Base-by-base conservation (phyloP, 768 basidiomycete species). In the Obba rivulosa region DNA sequence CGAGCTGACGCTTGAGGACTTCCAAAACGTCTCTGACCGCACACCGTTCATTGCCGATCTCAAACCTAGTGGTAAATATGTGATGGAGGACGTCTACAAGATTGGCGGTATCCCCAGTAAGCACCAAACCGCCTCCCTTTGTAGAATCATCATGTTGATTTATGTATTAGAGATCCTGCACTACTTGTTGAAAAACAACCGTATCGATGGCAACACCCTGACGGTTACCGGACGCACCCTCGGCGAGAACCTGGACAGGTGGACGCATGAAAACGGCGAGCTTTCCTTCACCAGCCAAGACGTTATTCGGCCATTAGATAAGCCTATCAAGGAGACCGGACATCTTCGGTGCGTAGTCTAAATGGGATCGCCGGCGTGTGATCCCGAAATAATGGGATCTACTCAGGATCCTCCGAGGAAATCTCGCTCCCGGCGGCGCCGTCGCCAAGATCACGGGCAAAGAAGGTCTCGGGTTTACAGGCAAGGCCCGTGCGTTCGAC, bases 381-480 rank as follows among this genome's bases (percentile, higher is more conserved):
- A 31, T 31, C 28, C n/a, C 28, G 28, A 31, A 44, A 55, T 9
- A 37, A 11, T 23, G 50, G 3, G 16, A 25, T 36, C 11, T 31
- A 36, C 34, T 45, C 63, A 93, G 92, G 52, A 93, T 97, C 57
- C 73, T 97, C 50, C 85, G 81, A 55, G 93, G 93, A 39, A 93
- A 94, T 66, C 79, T 97, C 22, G 93, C 93, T 1, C 92, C 93
- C 13, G 91, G 91, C 21, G 93, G 94, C 39, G 90, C 92, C n/a
- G 92, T 97, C 22, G 87, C 91, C 31, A 97, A 97, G 70, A 92
- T 96, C 56, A 96, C 93, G 8, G 93, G 93, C 43, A 97, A 97
- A 66, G 93, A 97, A 66, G 93, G 94, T 0, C 70, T 94, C 37
- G 73, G 74, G 8, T 96, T 96, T 69, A 83, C 81, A 8, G 96